Evolutionary conservation across 2,329 filamentous ascomycete genomes (phyloP), one percentile per base, ranked within the genome.

Genomic region (Colletotrichum godetiae): DNA sequence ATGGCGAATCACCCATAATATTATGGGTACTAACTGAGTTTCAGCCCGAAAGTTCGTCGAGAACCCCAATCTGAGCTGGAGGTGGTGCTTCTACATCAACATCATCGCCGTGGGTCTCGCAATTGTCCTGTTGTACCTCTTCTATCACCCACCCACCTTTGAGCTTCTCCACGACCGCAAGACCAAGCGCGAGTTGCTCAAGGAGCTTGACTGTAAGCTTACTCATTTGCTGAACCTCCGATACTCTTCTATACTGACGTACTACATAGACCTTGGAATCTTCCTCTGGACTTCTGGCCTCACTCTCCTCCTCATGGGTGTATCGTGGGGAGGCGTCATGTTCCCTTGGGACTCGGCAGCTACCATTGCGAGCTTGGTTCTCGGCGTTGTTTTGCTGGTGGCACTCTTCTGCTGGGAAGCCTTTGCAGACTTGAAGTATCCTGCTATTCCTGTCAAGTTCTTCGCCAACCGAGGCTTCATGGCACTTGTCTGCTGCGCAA

Each of bases 241-340:
- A 13, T 1, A 5, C 2, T 12, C 31, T 10, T 0, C 11, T 42
- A 1, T 27, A n/a, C 33, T 75, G 5, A 75, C 33, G 2, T 22
- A 2, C 4, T 22, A 5, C 19, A 29, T 49, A 74, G 70, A 85
- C 76, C 61, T 85, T 46, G 86, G 86, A 4, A 83, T 86, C 49
- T 81, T 86, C 75, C 79, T 88, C 52, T 87, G 83, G 80, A 84
- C 83, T 10, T 81, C 81, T 5, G 85, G 85, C 4, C 82, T 86
- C 2, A 83, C 83, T 5, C 78, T 87, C 0, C 82, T 87, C 67
- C 78, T 88, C 10, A 84, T 88, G 74, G 86, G 85, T 5, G 79
- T 88, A 67, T 85, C 84, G 29, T 87, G 84, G 78, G 85, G 84
- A 24, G 84, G 84, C 22, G 78, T 75, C 61, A 79, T 84, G 55